phyloP scores from a whole-genome alignment of 129 eudicot genomes.

The Chrysanthemum seticuspe region DNA sequence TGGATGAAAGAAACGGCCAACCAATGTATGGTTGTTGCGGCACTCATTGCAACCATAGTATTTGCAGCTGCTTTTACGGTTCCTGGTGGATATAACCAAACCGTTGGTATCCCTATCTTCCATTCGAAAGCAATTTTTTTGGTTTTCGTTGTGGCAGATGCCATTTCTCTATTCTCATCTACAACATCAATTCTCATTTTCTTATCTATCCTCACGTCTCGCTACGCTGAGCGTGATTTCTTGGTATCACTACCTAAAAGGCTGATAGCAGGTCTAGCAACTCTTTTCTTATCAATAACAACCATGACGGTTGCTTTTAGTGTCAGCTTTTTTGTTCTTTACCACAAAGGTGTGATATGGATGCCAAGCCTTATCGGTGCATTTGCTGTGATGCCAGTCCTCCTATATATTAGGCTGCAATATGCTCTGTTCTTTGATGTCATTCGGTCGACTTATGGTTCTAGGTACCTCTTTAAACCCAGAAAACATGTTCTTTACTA shows the following conservation, averaged over 20 bases:
- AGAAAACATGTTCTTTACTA: too few relatives aligned
- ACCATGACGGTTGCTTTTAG: constrained; percentile 24
- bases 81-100: not conserved
- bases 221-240: constrained; percentile 36
- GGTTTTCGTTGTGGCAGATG: constrained; percentile 29
- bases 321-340: constrained; percentile 33
- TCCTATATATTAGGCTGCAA: constrained; percentile 19
- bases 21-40: too few relatives aligned
- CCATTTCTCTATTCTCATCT: constrained; percentile 23
- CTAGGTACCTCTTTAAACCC: too few relatives aligned
- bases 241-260: constrained; percentile 24
- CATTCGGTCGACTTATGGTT: not conserved
- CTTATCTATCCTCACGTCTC: constrained; percentile 28
- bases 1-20: too few relatives aligned
- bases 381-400: constrained; percentile 27
- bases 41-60: too few relatives aligned
- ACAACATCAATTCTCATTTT: constrained; percentile 18
- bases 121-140: constrained; percentile 1
- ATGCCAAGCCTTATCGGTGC: constrained; percentile 23
- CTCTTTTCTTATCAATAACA: constrained; percentile 21
- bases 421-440: not conserved
- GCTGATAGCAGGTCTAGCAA: constrained; percentile 16
- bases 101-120: constrained; percentile 11
- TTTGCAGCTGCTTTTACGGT: too few relatives aligned
- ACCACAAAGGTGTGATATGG: constrained; percentile 24